Conservation (phyloP, 129 eudicot genomes). For the Tanacetum coccineum region DNA sequence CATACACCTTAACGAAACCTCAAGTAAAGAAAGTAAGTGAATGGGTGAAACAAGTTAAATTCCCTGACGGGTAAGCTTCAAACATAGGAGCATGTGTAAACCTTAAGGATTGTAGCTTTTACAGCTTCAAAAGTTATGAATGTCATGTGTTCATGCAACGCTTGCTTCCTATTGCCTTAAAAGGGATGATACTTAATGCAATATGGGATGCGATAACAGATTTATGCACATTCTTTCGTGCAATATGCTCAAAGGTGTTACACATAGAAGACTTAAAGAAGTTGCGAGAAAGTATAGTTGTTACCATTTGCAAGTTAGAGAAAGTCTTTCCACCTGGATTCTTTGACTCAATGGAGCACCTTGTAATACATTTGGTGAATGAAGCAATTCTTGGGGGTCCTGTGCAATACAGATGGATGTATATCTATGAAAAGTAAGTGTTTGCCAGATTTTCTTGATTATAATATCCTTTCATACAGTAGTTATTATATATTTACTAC, state of each 20-base stretch:
- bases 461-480: too few species aligned
- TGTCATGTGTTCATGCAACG: slow-evolving; percentile 18
- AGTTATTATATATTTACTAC: too few species aligned
- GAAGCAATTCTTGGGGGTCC: too few species aligned
- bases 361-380: too few species aligned
- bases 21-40: slow-evolving; percentile 13
- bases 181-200: slow-evolving; percentile 5
- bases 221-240: slow-evolving; percentile 12
- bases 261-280: background rate
- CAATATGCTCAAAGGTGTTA: background rate
- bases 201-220: slow-evolving; percentile 14
- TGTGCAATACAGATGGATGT: too few species aligned
- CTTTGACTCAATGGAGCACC: background rate
- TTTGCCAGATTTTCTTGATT: too few species aligned
- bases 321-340: slow-evolving; percentile 10
- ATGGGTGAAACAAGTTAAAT: slow-evolving; percentile 13
- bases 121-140: slow-evolving; percentile 22
- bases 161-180: slow-evolving; percentile 4
- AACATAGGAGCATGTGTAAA: slow-evolving; percentile 18
- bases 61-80: slow-evolving; percentile 15
- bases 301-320: background rate
- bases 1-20: background rate
- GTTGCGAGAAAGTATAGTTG: background rate
- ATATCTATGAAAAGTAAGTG: too few species aligned
- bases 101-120: background rate